phyloP scores from a whole-genome alignment of 2,329 filamentous ascomycete genomes.

The Curvularia hawaiiensis region DNA sequence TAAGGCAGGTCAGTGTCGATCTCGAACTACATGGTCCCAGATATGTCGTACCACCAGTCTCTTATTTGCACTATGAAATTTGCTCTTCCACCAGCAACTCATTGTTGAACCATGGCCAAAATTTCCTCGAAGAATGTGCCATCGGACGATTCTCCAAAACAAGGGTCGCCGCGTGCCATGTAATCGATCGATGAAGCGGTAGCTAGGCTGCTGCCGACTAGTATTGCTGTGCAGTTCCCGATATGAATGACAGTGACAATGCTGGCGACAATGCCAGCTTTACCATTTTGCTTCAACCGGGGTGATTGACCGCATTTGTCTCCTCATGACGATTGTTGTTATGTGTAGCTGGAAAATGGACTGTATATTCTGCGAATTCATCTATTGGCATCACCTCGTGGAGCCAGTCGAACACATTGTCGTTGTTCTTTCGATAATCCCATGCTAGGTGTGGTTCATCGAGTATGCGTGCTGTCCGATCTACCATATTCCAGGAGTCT shows the following conservation, averaged over 20 bases:
- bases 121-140: not conserved
- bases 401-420: not conserved
- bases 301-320: not conserved
- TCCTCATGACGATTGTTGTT: not conserved
- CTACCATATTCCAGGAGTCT: constrained; percentile 3
- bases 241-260: not conserved
- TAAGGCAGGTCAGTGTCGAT: not conserved
- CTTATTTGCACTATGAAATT: not conserved
- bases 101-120: not conserved
- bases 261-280: not conserved
- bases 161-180: not conserved
- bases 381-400: not conserved
- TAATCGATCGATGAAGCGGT: not conserved
- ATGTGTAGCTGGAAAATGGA: not conserved
- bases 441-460: constrained; percentile 12
- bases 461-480: not conserved
- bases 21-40: not conserved
- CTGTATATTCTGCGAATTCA: not conserved
- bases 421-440: not conserved
- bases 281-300: not conserved
- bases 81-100: not conserved
- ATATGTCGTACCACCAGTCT: not conserved
- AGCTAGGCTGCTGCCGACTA: not conserved
- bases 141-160: not conserved
- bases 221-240: not conserved